Conservation (phyloP, 2,329 filamentous ascomycete species). For the Colletotrichum sp. region DNA sequence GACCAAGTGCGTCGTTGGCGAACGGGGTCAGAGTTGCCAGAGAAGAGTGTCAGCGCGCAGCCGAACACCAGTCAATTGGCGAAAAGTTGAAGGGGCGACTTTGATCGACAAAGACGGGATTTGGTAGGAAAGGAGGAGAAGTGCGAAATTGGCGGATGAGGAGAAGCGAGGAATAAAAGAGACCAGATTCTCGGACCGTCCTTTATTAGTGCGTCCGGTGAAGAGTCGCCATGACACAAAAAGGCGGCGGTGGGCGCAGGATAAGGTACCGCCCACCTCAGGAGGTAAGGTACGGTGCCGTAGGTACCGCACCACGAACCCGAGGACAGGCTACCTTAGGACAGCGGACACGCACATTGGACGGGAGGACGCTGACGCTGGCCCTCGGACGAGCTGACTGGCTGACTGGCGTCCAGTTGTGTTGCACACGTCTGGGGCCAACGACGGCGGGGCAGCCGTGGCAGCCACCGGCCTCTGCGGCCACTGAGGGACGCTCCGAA, state of each 20-base stretch:
- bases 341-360: not conserved
- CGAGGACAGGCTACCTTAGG: not conserved
- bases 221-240: slow-evolving; percentile 21
- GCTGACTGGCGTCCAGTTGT: not conserved
- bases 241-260: not conserved
- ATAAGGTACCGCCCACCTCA: not conserved
- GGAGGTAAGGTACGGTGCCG: not conserved
- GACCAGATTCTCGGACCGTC: slow-evolving; percentile 14
- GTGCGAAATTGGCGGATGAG: not conserved
- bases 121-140: not conserved
- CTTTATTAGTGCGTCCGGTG: slow-evolving; percentile 20
- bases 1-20: not conserved
- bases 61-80: slow-evolving; percentile 15
- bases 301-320: not conserved
- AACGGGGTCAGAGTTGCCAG: slow-evolving; percentile 1
- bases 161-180: not conserved
- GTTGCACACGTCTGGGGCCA: not conserved
- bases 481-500: not conserved
- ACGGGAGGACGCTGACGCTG: not conserved
- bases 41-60: slow-evolving; percentile 9
- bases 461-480: not conserved
- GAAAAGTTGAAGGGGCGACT: not conserved
- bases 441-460: not conserved
- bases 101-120: not conserved
- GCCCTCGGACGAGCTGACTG: not conserved